Conservation (phyloP, 768 basidiomycete genomes). For the Cystoderma amianthinum region DNA sequence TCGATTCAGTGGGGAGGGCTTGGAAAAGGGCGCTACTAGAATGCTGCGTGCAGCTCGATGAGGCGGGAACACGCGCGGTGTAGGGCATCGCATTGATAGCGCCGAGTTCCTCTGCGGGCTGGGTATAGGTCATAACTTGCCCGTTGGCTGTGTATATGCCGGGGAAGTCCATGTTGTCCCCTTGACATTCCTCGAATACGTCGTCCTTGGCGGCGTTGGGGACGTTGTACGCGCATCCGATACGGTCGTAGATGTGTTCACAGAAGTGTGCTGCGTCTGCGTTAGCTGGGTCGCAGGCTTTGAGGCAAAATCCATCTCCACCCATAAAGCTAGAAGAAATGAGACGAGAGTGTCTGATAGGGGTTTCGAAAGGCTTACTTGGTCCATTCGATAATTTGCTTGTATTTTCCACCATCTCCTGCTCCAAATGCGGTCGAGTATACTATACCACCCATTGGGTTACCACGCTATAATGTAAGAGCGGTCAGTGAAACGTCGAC, state of each 20-base stretch:
- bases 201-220: constrained; percentile 54
- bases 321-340: constrained; percentile 14
- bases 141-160: constrained; percentile 42
- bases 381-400: constrained; percentile 58
- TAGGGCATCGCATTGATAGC: constrained; percentile 35
- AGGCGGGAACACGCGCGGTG: constrained; percentile 28
- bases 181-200: constrained; percentile 54
- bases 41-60: constrained; percentile 25
- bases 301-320: constrained; percentile 53
- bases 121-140: constrained; percentile 29
- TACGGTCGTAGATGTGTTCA: constrained; percentile 68
- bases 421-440: constrained; percentile 46
- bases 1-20: constrained; percentile 4
- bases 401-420: constrained; percentile 26
- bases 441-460: constrained; percentile 59
- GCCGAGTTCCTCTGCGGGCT: constrained; percentile 36
- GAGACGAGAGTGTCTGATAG: constrained; percentile 2
- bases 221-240: constrained; percentile 67
- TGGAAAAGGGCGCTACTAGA: constrained; percentile 19
- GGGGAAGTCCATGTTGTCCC: constrained; percentile 54
- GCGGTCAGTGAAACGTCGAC: constrained; percentile 18
- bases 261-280: constrained; percentile 47
- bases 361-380: constrained; percentile 28
- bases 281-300: constrained; percentile 53
- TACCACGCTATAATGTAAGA: constrained; percentile 43